Percentiles rank a stretch among this genome's conserved stretches.
Conservation (phyloP, 495 filamentous ascomycete species). For the Tuber indicum region DNA sequence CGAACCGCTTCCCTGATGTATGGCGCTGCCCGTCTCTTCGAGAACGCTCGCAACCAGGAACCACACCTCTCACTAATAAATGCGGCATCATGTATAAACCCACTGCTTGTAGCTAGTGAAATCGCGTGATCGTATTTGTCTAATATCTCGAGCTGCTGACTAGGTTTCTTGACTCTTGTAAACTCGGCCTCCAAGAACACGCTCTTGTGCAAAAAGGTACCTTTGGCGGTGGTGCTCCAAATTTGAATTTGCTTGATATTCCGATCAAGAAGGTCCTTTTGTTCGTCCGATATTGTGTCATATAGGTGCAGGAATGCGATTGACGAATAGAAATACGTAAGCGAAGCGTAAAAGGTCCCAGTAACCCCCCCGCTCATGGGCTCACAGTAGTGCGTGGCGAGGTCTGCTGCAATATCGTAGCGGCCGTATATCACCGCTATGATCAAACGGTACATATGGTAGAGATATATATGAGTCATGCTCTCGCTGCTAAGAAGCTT, state of each 20-base stretch:
- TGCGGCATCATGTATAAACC: constrained; percentile 40
- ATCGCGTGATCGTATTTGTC: constrained; percentile 41
- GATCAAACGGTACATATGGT: constrained; percentile 42
- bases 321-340: constrained; percentile 40
- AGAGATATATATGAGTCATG: constrained; percentile 42
- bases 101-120: constrained; percentile 32
- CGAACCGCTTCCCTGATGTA: constrained; percentile 41
- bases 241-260: constrained; percentile 37
- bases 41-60: constrained; percentile 34
- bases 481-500: constrained; percentile 35
- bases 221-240: constrained; percentile 34
- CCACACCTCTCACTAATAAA: constrained; percentile 41
- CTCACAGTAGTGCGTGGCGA: constrained; percentile 38
- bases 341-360: constrained; percentile 35
- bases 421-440: constrained; percentile 39
- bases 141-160: constrained; percentile 39
- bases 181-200: constrained; percentile 38
- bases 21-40: constrained; percentile 35
- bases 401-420: constrained; percentile 37
- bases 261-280: constrained; percentile 28
- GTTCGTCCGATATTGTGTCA: constrained; percentile 33
- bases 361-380: constrained; percentile 32
- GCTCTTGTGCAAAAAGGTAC: constrained; percentile 40
- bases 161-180: constrained; percentile 23
- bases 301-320: constrained; percentile 38